A percentile compares a stretch with the other conserved stretches of the same genome.
Conservation (phyloP, 2,329 filamentous ascomycete genomes). For the Tolypocladium amazonense region DNA sequence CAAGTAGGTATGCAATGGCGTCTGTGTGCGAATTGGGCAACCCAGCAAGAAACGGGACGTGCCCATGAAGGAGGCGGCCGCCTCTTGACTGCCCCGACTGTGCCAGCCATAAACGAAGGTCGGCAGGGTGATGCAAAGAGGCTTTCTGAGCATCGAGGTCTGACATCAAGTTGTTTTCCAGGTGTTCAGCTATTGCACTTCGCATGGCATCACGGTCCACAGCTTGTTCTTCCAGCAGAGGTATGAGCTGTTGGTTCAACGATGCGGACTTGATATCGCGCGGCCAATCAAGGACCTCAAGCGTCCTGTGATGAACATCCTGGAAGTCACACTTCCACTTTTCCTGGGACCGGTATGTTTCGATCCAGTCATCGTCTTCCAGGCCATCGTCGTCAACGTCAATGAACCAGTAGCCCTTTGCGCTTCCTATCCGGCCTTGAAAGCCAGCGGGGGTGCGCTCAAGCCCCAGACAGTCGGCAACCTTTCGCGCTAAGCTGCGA, state of each 20-base stretch:
- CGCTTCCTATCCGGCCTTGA: conserved; percentile 60
- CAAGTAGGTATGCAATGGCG: conserved; percentile 41
- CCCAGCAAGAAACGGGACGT: conserved; percentile 34
- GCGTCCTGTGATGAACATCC: conserved; percentile 44
- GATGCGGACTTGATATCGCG: conserved; percentile 30
- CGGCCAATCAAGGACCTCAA: conserved; percentile 47
- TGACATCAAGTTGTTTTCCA: conserved; percentile 36
- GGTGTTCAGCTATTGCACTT: conserved; percentile 33
- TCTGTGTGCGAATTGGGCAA: conserved; percentile 41
- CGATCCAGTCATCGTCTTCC: conserved; percentile 48
- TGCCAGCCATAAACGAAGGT: conserved; percentile 44
- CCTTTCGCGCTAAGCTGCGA: conserved; percentile 38
- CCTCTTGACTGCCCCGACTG: conserved; percentile 22
- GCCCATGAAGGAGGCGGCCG: conserved; percentile 27
- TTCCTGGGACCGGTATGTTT: conserved; percentile 53
- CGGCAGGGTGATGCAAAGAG: conserved; percentile 36
- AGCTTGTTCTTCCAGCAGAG: conserved; percentile 53
- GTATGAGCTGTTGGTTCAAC: conserved; percentile 59
- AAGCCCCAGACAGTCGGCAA: conserved; percentile 41
- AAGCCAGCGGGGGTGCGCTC: conserved; percentile 49
- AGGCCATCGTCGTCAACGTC: conserved; percentile 34
- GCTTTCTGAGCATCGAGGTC: conserved; percentile 42
- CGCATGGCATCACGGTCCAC: conserved; percentile 33
- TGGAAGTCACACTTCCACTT: conserved; percentile 51
- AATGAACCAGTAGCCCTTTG: conserved; percentile 67